These are phyloP conservation scores for Phyllosticta paracitricarpa DNA, from an alignment of 2,329 filamentous ascomycete species.

Conservation along the genomic window DNA sequence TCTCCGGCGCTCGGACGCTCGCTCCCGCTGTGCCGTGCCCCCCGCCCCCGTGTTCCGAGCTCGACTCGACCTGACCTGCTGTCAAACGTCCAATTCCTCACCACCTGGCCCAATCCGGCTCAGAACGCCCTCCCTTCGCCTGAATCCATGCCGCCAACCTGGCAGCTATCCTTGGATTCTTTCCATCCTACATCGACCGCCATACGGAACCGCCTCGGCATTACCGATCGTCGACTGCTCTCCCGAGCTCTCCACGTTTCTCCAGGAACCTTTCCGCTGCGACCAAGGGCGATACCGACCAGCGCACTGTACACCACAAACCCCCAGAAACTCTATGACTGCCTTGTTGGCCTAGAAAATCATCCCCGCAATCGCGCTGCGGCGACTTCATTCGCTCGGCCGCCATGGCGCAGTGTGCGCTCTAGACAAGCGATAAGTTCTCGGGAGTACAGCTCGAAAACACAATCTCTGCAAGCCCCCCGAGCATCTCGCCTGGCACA, in stretches of 20 bases:
- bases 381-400: too few relatives aligned
- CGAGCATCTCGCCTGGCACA: too few relatives aligned
- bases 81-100: not conserved
- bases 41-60: not conserved
- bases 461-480: too few relatives aligned
- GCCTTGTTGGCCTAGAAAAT: not conserved
- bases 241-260: not conserved
- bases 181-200: slow-evolving; percentile 31
- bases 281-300: not conserved
- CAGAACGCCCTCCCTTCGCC: not conserved
- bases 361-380: not conserved
- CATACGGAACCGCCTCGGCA: slow-evolving; percentile 16
- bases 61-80: not conserved
- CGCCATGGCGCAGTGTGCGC: too few relatives aligned
- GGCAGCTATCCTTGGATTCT: slow-evolving; percentile 33
- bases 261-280: not conserved
- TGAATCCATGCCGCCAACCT: slow-evolving; percentile 37
- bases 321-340: not conserved
- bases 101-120: not conserved
- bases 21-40: too few relatives aligned
- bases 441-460: too few relatives aligned
- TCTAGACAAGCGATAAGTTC: too few relatives aligned
- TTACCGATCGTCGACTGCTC: not conserved
- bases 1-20: too few relatives aligned
- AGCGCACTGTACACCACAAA: not conserved